Base-by-base conservation (phyloP, 495 filamentous ascomycete species). In the Monascus purpureus region DNA sequence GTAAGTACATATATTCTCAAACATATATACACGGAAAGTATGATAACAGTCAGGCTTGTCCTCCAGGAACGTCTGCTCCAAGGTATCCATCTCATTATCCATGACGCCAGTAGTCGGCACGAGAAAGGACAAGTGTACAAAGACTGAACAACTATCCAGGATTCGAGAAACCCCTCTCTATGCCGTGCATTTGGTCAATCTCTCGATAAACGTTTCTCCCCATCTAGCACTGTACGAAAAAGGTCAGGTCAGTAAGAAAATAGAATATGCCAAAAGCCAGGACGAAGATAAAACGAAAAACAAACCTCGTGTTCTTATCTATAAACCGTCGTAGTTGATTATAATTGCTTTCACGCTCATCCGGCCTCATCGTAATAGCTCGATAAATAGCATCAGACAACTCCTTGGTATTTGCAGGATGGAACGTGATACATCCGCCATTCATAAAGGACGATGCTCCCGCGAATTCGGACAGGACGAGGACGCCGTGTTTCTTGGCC, bases 401-500 rank as follows among this genome's bases (percentile, higher is more conserved):
- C 49, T 95, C 83, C 40, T 85, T 79, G 2, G 73, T 85, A 45
- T 93, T 93, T 70, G 84, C 88, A 1, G 87, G 87, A 46, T 96
- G 92, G 44, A 96, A 81, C 12, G 84, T 78, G 27, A 94, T 57
- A 35, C 78, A 80, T 16, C 86, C 87, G 38, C 83, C 82, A 6
- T 42, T 31, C 40, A 94, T 70, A 29, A 78, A 85, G 33, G 88
- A 77, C 0, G 88, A 83, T 0, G 88, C 85, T 1, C 88, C 88
- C 0, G 86, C 80, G 46, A 94, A 93, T 47, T 94, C 87, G 29
- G 85, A 93, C 7, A 96, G 68, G 14, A 93, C 81, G 67, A 96
- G 79, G 3, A 83, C 79, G 5, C 88, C 88, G 45, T 92, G 79
- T 7, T 77, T 70, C 39, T 86, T 68, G 37, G 78, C 62, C 46